These are phyloP conservation scores for Neopestalotiopsis sp. DNA, from an alignment of 2,329 filamentous ascomycete species.

Conservation along the genomic window DNA sequence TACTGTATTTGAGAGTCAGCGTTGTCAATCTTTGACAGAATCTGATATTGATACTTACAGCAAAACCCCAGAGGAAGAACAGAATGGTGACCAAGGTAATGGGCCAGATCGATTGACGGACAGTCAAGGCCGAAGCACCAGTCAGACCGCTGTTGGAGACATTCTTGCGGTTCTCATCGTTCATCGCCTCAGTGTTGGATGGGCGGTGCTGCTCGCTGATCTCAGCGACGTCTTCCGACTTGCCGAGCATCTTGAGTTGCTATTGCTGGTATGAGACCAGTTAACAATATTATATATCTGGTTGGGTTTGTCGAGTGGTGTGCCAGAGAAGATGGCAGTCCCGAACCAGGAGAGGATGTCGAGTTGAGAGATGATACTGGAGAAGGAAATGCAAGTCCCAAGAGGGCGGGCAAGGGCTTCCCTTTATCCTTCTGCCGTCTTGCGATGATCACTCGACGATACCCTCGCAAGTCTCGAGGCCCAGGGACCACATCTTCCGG, in stretches of 20 bases:
- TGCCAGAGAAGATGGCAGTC: neutral
- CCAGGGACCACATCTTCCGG: neutral
- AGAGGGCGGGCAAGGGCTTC: neutral
- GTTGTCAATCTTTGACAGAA: neutral
- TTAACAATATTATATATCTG: neutral
- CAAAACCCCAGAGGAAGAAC: constrained; percentile 22
- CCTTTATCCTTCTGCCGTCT: constrained; percentile 4
- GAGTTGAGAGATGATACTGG: neutral
- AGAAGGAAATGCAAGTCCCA: neutral
- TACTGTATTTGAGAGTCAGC: neutral
- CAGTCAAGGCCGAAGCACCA: constrained; percentile 15
- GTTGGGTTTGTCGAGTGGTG: neutral
- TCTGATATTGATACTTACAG: neutral
- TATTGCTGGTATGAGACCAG: neutral
- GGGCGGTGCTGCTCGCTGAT: constrained; percentile 7
- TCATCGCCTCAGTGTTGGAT: constrained; percentile 11
- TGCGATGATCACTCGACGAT: neutral
- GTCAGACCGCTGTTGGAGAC: constrained; percentile 14
- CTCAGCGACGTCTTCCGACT: constrained; percentile 9
- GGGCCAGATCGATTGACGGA: constrained; percentile 5
- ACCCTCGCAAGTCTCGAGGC: neutral
- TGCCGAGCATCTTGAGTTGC: constrained; percentile 9
- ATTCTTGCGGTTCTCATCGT: constrained; percentile 5
- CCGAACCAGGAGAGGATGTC: neutral
- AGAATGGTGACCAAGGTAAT: constrained; percentile 19